Evolutionary conservation across 345 rosid species (phyloP), one percentile per base, ranked within the genome.

Genomic region (Viola odorata): DNA sequence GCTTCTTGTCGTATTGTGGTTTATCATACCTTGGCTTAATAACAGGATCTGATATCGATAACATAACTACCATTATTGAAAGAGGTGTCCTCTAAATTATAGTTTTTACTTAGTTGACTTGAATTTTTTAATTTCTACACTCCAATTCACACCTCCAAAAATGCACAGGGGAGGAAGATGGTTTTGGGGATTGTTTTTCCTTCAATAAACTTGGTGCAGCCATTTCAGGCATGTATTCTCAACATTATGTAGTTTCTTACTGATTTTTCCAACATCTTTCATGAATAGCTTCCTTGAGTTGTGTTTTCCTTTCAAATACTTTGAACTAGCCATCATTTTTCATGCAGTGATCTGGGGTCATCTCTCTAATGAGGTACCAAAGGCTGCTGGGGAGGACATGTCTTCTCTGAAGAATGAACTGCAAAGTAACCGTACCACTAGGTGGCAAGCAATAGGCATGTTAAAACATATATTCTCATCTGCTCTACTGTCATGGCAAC

Each of bases 381-480:
- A 72, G 62, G 80, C 80, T 70, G 81, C 81, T 54, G 58, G 71
- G 66, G 82, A 75, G 37, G 69, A 78, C 67, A 62, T 84, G 61
- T 59, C 68, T 65, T 55, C 62, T 42, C 69, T 82, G 48, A 76
- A 74, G 76, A 50, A 65, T 54, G 87, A 84, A 72, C 90, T 90
- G 69, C 77, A 51, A 74, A 77, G 51, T 61, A 75, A 75, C 66
- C 91, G 68, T 55, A 73, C 71, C 39, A 78, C 82, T 68, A 78
- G 90, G 69, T 94, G 95, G 99, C 82, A 75, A 82, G 86, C 95
- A 44, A 41, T 86, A 61, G 90, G 84, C 79, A 87, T 86, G 89
- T 65, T 85, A 66, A 88, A 76, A 77, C 73, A 82, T 72, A 45
- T 88, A 76, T 66, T 90, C 45, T 74, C 90, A 40, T 76, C 86